Base-by-base conservation (phyloP, 31 red algal genomes). In the Odonthalia washingtoniensis region DNA sequence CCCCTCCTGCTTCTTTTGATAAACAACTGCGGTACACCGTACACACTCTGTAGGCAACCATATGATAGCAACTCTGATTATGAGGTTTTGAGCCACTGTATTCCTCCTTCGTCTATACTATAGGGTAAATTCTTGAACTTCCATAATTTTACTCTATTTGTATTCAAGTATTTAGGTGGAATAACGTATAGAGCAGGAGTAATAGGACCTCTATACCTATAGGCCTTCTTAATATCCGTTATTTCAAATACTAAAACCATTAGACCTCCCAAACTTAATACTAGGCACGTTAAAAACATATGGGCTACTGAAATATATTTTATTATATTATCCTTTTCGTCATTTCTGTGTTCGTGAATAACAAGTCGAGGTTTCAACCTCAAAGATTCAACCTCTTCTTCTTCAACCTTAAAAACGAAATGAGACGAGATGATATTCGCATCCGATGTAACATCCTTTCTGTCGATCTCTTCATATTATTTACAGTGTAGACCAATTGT, bases 371-470 rank as follows among this genome's bases (percentile, higher is more conserved):
- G 3, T 40, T 74, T 74, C n/a, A 33, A 36, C 40, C 40, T 38
- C 37, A 39, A 16, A 3, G 26, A 27, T 33, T 40, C n/a, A 40
- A 3, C 28, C 3, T 74, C 70, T 2, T 74, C 33, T 38, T 38
- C 9, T 40, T 74, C 16, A 44, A 74, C 4, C 36, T 44, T 74
- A 40, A 40, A 74, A 3, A 74, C 70, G 16, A 44, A 3, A 16
- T 74, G 70, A 4, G 70, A 74, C n/a, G 32, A 38, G 28, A 74
- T 74, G 24, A 74, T 40, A 16, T 74, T 74, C 21, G 70, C 70
- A 4, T 74, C 16, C 3, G 3, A 3, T 5, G 70, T 3, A 44
- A 40, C 70, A 27, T 74, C 36, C 3, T 40, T 27, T 74, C n/a
- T 36, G 2, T 2, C 2, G 2, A 40, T 27, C 28, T 74, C 70